Base-by-base conservation (phyloP, 306 rosid genomes). In the Fragaria nilgerrensis region DNA sequence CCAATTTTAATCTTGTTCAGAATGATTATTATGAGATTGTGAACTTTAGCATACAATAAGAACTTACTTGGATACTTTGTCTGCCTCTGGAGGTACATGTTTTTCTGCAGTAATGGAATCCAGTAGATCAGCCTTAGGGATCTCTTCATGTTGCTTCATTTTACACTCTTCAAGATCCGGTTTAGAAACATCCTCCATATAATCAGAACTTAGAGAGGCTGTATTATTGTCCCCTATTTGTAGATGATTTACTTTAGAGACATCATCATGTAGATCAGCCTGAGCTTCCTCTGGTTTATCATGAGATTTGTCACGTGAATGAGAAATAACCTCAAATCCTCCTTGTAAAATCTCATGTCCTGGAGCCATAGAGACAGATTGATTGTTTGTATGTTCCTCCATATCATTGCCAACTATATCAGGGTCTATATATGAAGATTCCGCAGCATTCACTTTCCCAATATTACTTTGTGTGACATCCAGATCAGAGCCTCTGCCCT, bases 41-140 rank as follows among this genome's bases (percentile, higher is more conserved):
- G 34, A 77, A 52, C 61, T 56, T n/a, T 65, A 66, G 53, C 17
- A 50, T 22, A 77, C 11, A 76, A 15, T 37, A 82, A 39, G 41
- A 64, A 76, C 94, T 87, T 86, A 91, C 97, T 27, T 49, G 72
- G 84, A 48, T 49, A 67, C 68, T 70, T 80, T 84, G 14, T 80
- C 84, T 65, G 61, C n/a, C 74, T 63, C 49, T 5, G 17, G 34
- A 16, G 52, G 56, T 41, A 43, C 50, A n/a, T 19, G 44, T 25
- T 32, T 61, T 58, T 72, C 78, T 27, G 69, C 41, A 43, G 73
- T 77, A 53, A 70, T 72, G 75, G 72, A 73, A 77, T 73, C 84
- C 59, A 69, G 74, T 68, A 41, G 63, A 44, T 58, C 78, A 55
- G 49, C 80, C 82, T 75, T 75, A 77, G 72, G 73, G 80, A 78